These are phyloP conservation scores for Fraxinus sp. DNA, from an alignment of 305 asterid species.

Conservation along the genomic window DNA sequence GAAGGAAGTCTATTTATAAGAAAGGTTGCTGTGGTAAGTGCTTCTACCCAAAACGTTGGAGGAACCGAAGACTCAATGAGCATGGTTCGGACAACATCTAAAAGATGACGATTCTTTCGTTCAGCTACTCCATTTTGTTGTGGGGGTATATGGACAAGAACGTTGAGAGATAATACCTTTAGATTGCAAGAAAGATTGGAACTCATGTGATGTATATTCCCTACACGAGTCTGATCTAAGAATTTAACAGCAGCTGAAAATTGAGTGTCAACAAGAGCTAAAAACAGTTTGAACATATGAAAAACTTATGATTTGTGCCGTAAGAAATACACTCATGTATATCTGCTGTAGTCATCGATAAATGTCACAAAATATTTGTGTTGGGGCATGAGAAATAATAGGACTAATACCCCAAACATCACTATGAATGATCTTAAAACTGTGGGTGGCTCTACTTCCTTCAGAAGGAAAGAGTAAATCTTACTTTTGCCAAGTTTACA, in stretches of 20 bases:
- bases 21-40: neutral
- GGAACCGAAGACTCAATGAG: neutral
- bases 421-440: neutral
- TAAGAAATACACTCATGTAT: neutral
- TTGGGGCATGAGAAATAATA: neutral
- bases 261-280: neutral
- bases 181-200: neutral
- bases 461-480: neutral
- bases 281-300: neutral
- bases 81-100: neutral
- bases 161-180: neutral
- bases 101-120: neutral
- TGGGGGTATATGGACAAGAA: neutral
- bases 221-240: neutral
- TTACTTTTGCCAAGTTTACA: constrained; percentile 8
- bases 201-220: neutral
- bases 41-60: neutral
- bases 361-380: neutral
- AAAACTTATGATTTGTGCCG: neutral
- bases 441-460: neutral
- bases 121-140: constrained; percentile 5
- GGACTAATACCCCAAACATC: neutral
- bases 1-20: neutral
- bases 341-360: neutral
- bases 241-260: neutral